Evolutionary conservation across 106 monocot species (phyloP).

Genomic region (Triglochin maritima): DNA sequence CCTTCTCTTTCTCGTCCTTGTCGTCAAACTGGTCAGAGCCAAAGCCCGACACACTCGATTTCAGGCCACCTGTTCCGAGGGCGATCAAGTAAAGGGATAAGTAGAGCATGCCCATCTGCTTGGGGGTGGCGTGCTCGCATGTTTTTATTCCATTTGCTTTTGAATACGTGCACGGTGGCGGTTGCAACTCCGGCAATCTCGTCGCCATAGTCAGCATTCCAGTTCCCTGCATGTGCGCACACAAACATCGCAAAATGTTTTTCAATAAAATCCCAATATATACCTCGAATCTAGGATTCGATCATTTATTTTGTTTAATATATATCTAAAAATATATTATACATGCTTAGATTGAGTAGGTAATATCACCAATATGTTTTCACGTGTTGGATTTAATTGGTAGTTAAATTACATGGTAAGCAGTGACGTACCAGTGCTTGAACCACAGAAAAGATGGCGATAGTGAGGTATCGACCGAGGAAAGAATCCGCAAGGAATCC

Average conservation of each 20-base stretch:
- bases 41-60: slow-evolving; percentile 40
- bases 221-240: background rate
- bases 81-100: slow-evolving; percentile 64
- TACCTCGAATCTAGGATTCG: too few relatives aligned
- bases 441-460: slow-evolving; percentile 39
- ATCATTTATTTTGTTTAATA: too few relatives aligned
- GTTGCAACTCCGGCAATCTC: slow-evolving; percentile 34
- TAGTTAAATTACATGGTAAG: too few relatives aligned
- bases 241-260: too few relatives aligned
- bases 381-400: too few relatives aligned
- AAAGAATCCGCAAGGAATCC: slow-evolving; percentile 76
- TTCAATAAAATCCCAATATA: too few relatives aligned
- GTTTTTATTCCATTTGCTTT: slow-evolving; percentile 21
- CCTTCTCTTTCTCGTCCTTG: slow-evolving; percentile 21
- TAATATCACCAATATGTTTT: too few relatives aligned
- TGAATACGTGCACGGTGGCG: slow-evolving; percentile 36
- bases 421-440: slow-evolving; percentile 26
- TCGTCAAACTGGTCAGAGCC: slow-evolving; percentile 56
- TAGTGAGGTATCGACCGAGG: slow-evolving; percentile 63
- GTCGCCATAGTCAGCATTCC: slow-evolving; percentile 35
- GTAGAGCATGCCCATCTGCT: slow-evolving; percentile 49
- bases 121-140: slow-evolving; percentile 33
- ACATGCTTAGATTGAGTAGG: too few relatives aligned
- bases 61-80: slow-evolving; percentile 58
- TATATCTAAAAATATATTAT: too few relatives aligned